A percentile compares a stretch with the other conserved stretches of the same genome.
These are phyloP conservation scores for Sanghuangporus baumii DNA, from an alignment of 1,284 basidiomycete genomes.

Conservation along the genomic window DNA sequence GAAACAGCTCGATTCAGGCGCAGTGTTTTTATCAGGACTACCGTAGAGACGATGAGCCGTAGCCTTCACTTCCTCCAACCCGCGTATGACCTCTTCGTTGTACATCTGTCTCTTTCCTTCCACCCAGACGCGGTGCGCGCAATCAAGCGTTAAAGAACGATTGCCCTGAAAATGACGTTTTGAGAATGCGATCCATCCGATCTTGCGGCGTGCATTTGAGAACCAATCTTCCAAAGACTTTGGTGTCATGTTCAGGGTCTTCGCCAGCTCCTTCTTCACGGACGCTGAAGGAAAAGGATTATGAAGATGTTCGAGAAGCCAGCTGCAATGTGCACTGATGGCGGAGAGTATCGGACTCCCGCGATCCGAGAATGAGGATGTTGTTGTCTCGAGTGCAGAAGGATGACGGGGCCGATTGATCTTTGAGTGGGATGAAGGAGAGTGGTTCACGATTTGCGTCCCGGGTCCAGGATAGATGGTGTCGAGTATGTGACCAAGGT, in stretches of 20 bases:
- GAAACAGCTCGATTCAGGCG: constrained; percentile 22
- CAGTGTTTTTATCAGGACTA: constrained; percentile 15
- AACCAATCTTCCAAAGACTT: constrained; percentile 46
- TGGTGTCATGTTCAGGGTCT: constrained; percentile 20
- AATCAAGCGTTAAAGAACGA: constrained; percentile 33
- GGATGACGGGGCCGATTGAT: too few relatives aligned
- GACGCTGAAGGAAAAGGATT: constrained; percentile 43
- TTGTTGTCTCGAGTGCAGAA: too few relatives aligned
- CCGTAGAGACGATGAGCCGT: constrained; percentile 30
- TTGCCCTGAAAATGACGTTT: constrained; percentile 34
- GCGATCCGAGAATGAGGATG: too few relatives aligned
- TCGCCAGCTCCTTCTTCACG: constrained; percentile 28
- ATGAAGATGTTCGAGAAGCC: constrained; percentile 41
- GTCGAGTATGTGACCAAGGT: too few relatives aligned
- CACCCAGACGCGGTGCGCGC: constrained; percentile 35
- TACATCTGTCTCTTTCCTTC: constrained; percentile 25
- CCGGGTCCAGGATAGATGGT: too few relatives aligned
- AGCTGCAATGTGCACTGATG: too few relatives aligned
- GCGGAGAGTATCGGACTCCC: too few relatives aligned
- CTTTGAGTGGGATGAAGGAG: too few relatives aligned
- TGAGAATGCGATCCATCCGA: constrained; percentile 45
- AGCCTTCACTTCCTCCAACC: constrained; percentile 32
- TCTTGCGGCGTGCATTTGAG: constrained; percentile 38
- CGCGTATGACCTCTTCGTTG: constrained; percentile 23
- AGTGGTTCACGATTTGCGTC: too few relatives aligned